Conservation (phyloP, 2,329 filamentous ascomycete genomes). For the Coniochaeta hoffmannii region DNA sequence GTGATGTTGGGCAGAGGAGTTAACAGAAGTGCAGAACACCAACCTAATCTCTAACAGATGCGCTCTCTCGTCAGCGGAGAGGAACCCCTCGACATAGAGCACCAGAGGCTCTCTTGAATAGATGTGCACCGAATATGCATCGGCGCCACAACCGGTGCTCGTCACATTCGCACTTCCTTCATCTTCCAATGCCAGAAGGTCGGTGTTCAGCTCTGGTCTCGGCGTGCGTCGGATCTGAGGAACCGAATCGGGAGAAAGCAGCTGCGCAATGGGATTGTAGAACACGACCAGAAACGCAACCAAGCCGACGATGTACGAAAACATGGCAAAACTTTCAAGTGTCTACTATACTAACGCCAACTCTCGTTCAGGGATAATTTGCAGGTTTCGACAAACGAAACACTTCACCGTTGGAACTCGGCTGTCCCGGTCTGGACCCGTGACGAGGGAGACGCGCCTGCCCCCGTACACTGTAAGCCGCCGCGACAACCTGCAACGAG, state of each 20-base stretch:
- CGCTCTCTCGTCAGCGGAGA: constrained; percentile 33
- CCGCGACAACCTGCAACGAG: background rate
- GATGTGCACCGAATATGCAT: constrained; percentile 39
- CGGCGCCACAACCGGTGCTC: constrained; percentile 26
- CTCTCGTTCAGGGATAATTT: no score
- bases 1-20: no score
- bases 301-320: constrained; percentile 36
- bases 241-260: constrained; percentile 18
- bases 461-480: background rate
- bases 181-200: constrained; percentile 40
- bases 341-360: no score
- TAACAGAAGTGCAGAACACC: constrained; percentile 5
- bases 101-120: constrained; percentile 43
- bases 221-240: constrained; percentile 26
- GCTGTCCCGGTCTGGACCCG: no score
- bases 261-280: constrained; percentile 33
- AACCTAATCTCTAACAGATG: constrained; percentile 46
- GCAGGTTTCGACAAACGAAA: no score
- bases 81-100: constrained; percentile 45
- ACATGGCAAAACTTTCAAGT: constrained; percentile 23
- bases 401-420: no score
- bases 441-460: background rate
- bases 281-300: constrained; percentile 35
- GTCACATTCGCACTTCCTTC: constrained; percentile 22
- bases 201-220: constrained; percentile 40